Evolutionary conservation across 495 filamentous ascomycete species (phyloP).

Genomic region (Penicillium roqueforti): DNA sequence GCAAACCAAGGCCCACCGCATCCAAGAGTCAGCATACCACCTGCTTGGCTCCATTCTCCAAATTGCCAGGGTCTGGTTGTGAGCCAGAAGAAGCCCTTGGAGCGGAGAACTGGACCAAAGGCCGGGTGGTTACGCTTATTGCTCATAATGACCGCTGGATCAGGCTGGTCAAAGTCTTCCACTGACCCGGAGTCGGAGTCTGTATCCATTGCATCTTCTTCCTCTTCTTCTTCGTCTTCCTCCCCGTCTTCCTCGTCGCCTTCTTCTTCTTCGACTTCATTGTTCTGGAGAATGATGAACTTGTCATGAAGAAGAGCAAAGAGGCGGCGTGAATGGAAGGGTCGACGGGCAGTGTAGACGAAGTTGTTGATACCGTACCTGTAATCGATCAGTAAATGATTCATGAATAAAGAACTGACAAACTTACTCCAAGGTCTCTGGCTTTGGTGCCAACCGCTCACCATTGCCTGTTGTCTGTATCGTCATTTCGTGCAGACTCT

Average conservation of each 20-base stretch:
- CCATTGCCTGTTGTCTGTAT: conserved; percentile 38
- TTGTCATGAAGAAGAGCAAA: conserved; percentile 50
- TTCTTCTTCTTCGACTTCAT: conserved; percentile 34
- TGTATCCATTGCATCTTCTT: conserved; percentile 35
- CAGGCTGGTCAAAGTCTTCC: conserved; percentile 35
- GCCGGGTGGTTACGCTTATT: conserved; percentile 43
- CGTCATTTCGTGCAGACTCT: conserved; percentile 50
- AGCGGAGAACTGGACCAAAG: conserved; percentile 41
- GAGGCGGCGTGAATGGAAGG: conserved; percentile 49
- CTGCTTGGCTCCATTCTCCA: conserved; percentile 59
- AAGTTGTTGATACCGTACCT: conserved; percentile 55
- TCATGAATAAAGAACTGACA: not conserved
- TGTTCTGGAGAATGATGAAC: conserved; percentile 50
- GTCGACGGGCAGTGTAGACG: conserved; percentile 49
- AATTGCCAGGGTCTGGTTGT: conserved; percentile 42
- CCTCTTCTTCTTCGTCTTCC: conserved; percentile 35
- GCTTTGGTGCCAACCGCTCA: conserved; percentile 45
- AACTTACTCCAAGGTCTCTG: conserved; percentile 53
- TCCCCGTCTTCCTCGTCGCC: conserved; percentile 1
- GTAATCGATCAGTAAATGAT: not conserved
- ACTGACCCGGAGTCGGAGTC: conserved; percentile 32
- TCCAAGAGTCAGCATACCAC: conserved; percentile 53
- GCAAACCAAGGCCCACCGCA: conserved; percentile 54
- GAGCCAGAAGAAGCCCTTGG: conserved; percentile 48
- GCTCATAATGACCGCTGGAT: conserved; percentile 34